Evolutionary conservation across 1,284 basidiomycete species (phyloP), one percentile per base, ranked within the genome.

Genomic region (Pyrrhoderma lamaoense): DNA sequence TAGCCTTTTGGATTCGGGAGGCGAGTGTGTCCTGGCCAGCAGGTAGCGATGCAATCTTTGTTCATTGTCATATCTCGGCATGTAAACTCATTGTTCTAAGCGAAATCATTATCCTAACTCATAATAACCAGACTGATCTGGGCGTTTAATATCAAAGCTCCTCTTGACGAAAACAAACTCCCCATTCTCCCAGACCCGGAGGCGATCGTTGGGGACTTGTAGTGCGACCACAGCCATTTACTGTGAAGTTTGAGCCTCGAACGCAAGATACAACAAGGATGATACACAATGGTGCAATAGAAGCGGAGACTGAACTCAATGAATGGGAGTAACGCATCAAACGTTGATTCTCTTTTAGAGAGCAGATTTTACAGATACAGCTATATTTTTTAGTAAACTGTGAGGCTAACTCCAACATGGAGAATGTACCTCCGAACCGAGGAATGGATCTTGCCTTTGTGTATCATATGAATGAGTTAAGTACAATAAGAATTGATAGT

Each of bases 1-100:
- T 42, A 53, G 5, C 49, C 56, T 9, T 60, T 57, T 34, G 58
- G 58, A 9, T 58, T 60, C 19, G 57, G 58, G 38, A 39, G 58
- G 18, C 42, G 58, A 31, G 47, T 56, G 5, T 58, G 56, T 36
- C 56, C 56, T 5, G 56, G 56, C 1, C 42, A 42, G 31, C 23
- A 50, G 18, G 51, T 57, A 19, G 54, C 56, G 11, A 34, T 49
- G 31, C 50, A 57, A 40, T 40, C 53, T 2, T 8, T 53, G 13
- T 55, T 55, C 47, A 52, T 57, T 18, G 46, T 52, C 9, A 49
- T 57, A n/a, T 34, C 56, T 4, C 35, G 53, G 54, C 50, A 9
- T 22, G 47, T 47, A 22, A 13, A 21, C 3, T 39, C 13, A n/a
- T 16, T 3, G 18, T 38, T 5, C 16, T 48, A 3, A 23, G 11